These are phyloP conservation scores for Chlorella sp. DNA, from an alignment of 139 green algal species.

Conservation along the genomic window DNA sequence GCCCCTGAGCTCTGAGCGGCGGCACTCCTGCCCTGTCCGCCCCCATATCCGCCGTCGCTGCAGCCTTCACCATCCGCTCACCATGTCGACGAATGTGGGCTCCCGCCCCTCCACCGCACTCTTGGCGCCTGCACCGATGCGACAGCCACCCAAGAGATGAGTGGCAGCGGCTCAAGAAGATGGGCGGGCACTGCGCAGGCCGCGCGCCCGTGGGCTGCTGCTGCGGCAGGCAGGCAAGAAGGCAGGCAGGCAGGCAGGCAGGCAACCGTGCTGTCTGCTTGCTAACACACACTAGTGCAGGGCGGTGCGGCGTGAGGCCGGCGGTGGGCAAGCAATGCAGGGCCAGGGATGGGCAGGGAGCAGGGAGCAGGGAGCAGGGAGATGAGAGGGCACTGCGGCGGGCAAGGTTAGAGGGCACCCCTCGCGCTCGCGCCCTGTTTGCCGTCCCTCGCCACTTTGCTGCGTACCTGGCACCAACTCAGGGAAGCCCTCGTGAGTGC, in stretches of 20 bases:
- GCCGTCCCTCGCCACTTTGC: no score
- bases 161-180: neutral
- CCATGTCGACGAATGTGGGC: slow-evolving; percentile 53
- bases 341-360: neutral
- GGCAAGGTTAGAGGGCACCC: neutral
- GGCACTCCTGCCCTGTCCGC: no score
- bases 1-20: neutral
- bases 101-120: slow-evolving; percentile 35
- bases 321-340: neutral
- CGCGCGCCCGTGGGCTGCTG: no score
- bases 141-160: neutral
- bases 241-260: neutral
- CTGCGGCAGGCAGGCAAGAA: neutral
- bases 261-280: neutral
- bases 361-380: no score
- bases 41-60: no score
- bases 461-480: slow-evolving; percentile 41
- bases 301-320: neutral
- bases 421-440: neutral
- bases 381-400: no score
- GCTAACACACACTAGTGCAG: neutral
- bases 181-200: neutral
- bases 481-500: slow-evolving; percentile 53
- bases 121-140: slow-evolving; percentile 41
- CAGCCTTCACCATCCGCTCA: neutral